Evolutionary conservation across 805 yeast species (phyloP).

Genomic region (Diddensiella transvaalensis): DNA sequence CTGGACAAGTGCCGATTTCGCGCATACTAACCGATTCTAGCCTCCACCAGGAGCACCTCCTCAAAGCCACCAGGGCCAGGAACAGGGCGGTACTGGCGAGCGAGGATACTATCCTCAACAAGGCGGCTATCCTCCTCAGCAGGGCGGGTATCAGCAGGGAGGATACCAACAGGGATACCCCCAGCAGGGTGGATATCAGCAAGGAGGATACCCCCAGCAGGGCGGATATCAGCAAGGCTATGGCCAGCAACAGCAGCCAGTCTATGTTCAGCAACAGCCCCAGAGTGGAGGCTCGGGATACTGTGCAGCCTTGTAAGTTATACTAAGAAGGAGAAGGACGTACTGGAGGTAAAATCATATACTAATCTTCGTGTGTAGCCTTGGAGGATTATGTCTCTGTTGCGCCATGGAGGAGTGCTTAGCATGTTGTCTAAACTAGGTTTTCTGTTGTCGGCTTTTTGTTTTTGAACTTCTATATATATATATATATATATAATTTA

Average conservation of each 20-base stretch:
- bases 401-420: conserved; percentile 26
- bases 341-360: not conserved
- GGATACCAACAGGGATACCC: conserved; percentile 22
- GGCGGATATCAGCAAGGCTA: conserved; percentile 17
- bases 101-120: conserved; percentile 17
- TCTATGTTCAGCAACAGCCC: conserved; percentile 34
- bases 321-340: not conserved
- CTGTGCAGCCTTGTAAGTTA: conserved; percentile 25
- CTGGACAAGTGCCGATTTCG: not conserved
- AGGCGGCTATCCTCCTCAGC: conserved; percentile 16
- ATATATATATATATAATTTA: too few relatives aligned
- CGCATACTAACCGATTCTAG: conserved; percentile 1
- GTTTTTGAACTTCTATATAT: too few relatives aligned
- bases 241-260: conserved; percentile 33
- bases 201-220: conserved; percentile 26
- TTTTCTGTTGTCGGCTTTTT: too few relatives aligned
- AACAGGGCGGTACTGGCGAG: conserved; percentile 9
- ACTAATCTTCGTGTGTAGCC: too few relatives aligned
- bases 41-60: conserved; percentile 15
- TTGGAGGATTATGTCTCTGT: conserved; percentile 24
- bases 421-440: conserved; percentile 17
- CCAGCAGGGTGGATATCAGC: conserved; percentile 25
- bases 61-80: conserved; percentile 11
- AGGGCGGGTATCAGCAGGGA: conserved; percentile 15
- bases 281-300: conserved; percentile 25